These are phyloP conservation scores for Coniophora puteana DNA, from an alignment of 1,284 basidiomycete genomes.

Conservation along the genomic window DNA sequence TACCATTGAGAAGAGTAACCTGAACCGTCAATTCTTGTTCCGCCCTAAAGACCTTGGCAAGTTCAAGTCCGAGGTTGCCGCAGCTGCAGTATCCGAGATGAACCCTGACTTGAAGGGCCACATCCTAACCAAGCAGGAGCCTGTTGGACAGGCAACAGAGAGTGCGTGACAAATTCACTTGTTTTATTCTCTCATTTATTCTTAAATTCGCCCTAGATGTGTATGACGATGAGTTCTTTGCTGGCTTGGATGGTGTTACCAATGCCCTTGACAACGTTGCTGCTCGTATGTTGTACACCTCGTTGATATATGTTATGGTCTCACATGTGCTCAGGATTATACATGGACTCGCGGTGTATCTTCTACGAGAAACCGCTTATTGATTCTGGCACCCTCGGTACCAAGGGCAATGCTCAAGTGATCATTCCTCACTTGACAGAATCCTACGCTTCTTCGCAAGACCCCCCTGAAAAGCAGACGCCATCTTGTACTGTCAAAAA, in stretches of 20 bases:
- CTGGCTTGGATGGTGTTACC: conserved; percentile 90
- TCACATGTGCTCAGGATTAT: conserved; percentile 60
- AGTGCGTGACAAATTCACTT: conserved; percentile 47
- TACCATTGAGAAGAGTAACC: conserved; percentile 98
- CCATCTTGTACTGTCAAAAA: conserved; percentile 99
- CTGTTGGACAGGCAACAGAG: conserved; percentile 93
- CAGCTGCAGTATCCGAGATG: conserved; percentile 92
- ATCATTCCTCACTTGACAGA: conserved; percentile 95
- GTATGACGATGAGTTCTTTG: conserved; percentile 91
- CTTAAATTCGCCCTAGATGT: conserved; percentile 50
- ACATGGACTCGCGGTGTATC: conserved; percentile 99
- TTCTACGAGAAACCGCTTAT: conserved; percentile 96
- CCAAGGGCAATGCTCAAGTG: conserved; percentile 98
- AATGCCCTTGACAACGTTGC: conserved; percentile 99
- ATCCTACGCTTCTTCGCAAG: conserved; percentile 97
- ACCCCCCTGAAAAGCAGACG: conserved; percentile 98
- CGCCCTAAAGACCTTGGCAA: conserved; percentile 94
- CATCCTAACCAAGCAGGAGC: conserved; percentile 88
- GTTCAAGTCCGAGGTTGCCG: conserved; percentile 97
- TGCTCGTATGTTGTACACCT: conserved; percentile 63
- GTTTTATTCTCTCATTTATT: conserved; percentile 4
- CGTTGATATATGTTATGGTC: not conserved
- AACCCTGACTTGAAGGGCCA: conserved; percentile 91
- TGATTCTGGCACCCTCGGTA: conserved; percentile 97
- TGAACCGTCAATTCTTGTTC: conserved; percentile 99